Evolutionary conservation across 2,329 filamentous ascomycete species (phyloP).

Genomic region (Sarocladiaceae sp.): DNA sequence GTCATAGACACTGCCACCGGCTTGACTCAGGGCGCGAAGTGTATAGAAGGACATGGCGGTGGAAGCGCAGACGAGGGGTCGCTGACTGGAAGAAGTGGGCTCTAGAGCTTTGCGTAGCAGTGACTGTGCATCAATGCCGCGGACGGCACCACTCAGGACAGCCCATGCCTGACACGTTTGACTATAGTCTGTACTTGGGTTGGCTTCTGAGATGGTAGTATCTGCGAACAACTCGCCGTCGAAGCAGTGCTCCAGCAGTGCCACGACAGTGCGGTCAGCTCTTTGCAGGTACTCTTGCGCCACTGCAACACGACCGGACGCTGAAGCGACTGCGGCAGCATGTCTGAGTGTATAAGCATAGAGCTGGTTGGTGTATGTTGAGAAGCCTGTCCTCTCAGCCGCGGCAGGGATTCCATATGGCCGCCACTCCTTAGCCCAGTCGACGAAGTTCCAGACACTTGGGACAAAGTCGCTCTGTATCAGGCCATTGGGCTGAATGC

Average conservation of each 20-base stretch:
- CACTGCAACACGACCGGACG: slow-evolving; percentile 24
- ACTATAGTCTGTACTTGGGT: slow-evolving; percentile 19
- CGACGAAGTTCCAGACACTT: slow-evolving; percentile 31
- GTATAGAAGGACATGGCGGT: slow-evolving; percentile 17
- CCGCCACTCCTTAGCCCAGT: slow-evolving; percentile 25
- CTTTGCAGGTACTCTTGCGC: slow-evolving; percentile 23
- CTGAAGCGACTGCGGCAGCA: slow-evolving; percentile 24
- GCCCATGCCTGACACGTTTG: slow-evolving; percentile 31
- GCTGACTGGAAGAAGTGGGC: background rate
- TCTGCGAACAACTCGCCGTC: slow-evolving; percentile 27
- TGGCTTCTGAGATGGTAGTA: slow-evolving; percentile 24
- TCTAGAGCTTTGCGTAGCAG: slow-evolving; percentile 13
- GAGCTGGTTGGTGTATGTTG: slow-evolving; percentile 19
- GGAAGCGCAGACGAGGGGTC: background rate
- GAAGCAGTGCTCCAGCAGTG: slow-evolving; percentile 24
- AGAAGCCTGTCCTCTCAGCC: slow-evolving; percentile 28
- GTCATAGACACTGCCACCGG: slow-evolving; percentile 12
- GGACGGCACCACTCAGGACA: slow-evolving; percentile 24
- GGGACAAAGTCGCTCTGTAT: slow-evolving; percentile 15
- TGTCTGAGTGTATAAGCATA: slow-evolving; percentile 31
- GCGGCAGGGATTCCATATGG: slow-evolving; percentile 32
- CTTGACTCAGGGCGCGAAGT: slow-evolving; percentile 12
- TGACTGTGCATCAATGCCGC: slow-evolving; percentile 11
- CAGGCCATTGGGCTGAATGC: background rate
- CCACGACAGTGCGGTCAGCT: slow-evolving; percentile 16